Conservation (phyloP, 257 asterid species). For the Nicotiana knightiana region DNA sequence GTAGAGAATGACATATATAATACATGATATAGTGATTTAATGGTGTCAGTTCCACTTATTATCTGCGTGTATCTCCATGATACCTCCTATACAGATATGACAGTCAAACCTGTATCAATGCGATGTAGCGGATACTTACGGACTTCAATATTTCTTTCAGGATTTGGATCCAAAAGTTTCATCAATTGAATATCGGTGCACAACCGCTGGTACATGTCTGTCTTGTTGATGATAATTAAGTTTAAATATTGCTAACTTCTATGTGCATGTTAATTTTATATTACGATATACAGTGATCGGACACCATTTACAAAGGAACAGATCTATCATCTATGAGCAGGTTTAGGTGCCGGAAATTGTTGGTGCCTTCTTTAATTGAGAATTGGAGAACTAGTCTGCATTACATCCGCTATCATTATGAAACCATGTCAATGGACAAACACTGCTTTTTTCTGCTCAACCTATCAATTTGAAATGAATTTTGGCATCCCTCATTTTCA, state of each 20-base stretch:
- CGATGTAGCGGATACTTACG: background rate
- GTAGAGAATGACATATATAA: background rate
- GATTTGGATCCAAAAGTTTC: conserved; percentile 80
- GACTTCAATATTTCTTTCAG: conserved; percentile 43
- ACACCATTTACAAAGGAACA: background rate
- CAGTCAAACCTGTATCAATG: background rate
- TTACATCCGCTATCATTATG: background rate
- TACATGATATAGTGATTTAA: background rate
- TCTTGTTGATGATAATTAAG: conserved; percentile 21
- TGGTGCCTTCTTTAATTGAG: background rate
- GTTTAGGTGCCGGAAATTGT: background rate
- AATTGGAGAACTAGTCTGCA: background rate
- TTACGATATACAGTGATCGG: background rate
- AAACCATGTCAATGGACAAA: background rate
- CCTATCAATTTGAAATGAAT: background rate
- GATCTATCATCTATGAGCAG: background rate
- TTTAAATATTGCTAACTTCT: background rate
- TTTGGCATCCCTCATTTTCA: background rate
- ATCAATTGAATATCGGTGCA: conserved; percentile 71
- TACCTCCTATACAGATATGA: background rate
- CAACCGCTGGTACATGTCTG: conserved; percentile 81
- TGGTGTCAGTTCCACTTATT: background rate
- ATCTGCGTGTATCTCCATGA: background rate
- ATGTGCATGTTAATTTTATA: background rate
- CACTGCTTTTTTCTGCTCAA: background rate